Evolutionary conservation across 495 filamentous ascomycete species (phyloP), one percentile per base, ranked within the genome.

Genomic region (Recurvomyces mirabilis): DNA sequence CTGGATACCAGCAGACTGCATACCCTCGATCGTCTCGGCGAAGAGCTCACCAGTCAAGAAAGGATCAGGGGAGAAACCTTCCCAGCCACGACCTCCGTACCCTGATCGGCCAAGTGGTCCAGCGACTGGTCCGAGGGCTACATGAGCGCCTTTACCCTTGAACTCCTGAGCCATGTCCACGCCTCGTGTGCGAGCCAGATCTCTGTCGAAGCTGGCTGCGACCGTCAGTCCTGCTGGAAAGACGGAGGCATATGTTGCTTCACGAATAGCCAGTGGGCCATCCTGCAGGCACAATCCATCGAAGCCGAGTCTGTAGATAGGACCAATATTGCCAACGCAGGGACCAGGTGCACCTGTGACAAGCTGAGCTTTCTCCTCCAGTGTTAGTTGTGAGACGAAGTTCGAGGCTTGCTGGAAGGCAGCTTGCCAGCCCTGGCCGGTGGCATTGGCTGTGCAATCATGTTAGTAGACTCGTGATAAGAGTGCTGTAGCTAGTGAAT

Each of bases 1-100:
- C 26, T 78, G 69, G 1, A 80, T 69, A 12, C 75, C 76, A 1
- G 66, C 61, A 42, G 63, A 62, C 55, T 80, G 75, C 41, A 75
- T 67, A 0, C 75, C 77, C 20, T 60, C 49, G 38, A 79, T 68
- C 0, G 73, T 74, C 42, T 72, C 62, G 4, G 64, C 71, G 41
- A 73, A 72, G 1, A 65, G 66, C 15, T 75, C 61, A 17, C 77
- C 76, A 18, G 65, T 67, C 20, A 80, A 64, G 33, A 48, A 55
- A 7, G 55, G 53, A 28, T 55, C 53, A 5, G 52, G 52, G 11
- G 55, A 58, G 37, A 58, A 55, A 6, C 51, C 49, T 32, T 56
- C 55, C 55, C 55, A 58, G 26, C 56, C 56, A 11, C 55, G 29
- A 7, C 55, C 55, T 19, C 49, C 55, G 23, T 42, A 41, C 11